Percentiles rank a stretch among this genome's conserved stretches.
These are phyloP conservation scores for Ascochyta koolunga DNA, from an alignment of 2,329 filamentous ascomycete species.

Conservation along the genomic window DNA sequence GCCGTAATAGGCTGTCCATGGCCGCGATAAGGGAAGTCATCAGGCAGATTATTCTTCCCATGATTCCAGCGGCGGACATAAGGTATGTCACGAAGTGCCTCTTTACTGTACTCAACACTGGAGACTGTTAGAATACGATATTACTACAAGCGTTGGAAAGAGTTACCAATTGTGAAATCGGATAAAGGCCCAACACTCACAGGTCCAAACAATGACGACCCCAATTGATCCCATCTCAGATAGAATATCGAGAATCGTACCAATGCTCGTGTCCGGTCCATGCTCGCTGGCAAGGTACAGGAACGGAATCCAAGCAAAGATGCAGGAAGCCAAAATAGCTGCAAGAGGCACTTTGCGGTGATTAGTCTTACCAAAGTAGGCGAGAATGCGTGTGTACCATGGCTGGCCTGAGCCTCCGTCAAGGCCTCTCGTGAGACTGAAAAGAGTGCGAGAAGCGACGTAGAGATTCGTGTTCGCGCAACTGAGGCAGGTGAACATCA, in stretches of 20 bases:
- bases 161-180: slow-evolving; percentile 43
- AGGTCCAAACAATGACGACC: slow-evolving; percentile 51
- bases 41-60: slow-evolving; percentile 4
- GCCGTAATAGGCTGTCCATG: slow-evolving; percentile 49
- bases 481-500: slow-evolving; percentile 42
- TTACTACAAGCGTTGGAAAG: background rate
- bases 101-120: too few relatives aligned
- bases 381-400: too few relatives aligned
- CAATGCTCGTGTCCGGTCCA: slow-evolving; percentile 33
- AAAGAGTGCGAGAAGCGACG: slow-evolving; percentile 44
- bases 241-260: slow-evolving; percentile 47
- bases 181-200: slow-evolving; percentile 51
- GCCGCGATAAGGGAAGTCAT: slow-evolving; percentile 50
- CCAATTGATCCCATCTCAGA: slow-evolving; percentile 48
- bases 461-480: slow-evolving; percentile 47
- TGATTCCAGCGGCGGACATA: background rate
- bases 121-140: too few relatives aligned
- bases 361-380: background rate
- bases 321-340: slow-evolving; percentile 48
- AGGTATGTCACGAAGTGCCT: too few relatives aligned
- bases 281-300: slow-evolving; percentile 39
- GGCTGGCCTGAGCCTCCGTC: background rate
- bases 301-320: slow-evolving; percentile 54
- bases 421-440: slow-evolving; percentile 40
- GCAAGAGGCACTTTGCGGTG: background rate